phyloP scores from a whole-genome alignment of 148 eudicot species.

The Linanthus parryae region DNA sequence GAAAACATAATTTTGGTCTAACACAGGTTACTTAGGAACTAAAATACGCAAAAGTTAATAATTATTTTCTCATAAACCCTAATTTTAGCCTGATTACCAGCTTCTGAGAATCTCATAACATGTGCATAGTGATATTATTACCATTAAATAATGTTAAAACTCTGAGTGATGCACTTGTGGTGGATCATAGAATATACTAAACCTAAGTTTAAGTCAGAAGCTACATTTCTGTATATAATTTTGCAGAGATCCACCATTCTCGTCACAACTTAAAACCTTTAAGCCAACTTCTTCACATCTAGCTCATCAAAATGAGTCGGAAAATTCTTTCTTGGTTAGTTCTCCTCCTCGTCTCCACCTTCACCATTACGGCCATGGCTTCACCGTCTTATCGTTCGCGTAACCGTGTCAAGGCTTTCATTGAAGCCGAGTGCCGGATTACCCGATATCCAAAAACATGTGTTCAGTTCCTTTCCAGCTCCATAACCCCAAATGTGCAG shows the following conservation, averaged over 20 bases:
- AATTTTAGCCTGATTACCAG: not conserved
- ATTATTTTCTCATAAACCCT: not conserved
- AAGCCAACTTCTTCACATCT: not conserved
- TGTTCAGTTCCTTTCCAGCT: conserved; percentile 9
- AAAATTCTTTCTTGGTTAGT: conserved; percentile 18
- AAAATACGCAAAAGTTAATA: not conserved
- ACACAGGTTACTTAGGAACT: not conserved
- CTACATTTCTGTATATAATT: too few species aligned
- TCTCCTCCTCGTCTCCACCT: conserved; percentile 20
- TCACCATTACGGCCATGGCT: conserved; percentile 1
- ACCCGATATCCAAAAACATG: conserved; percentile 29
- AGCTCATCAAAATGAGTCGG: conserved; percentile 14
- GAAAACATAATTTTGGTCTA: not conserved
- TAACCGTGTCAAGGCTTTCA: conserved; percentile 32
- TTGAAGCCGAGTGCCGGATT: conserved; percentile 25
- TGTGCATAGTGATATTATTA: not conserved
- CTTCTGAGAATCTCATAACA: conserved; percentile 9
- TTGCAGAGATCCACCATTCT: conserved; percentile 1
- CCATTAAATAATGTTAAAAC: not conserved
- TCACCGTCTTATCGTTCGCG: conserved; percentile 9
- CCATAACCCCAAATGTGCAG: conserved; percentile 18
- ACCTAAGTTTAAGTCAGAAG: too few species aligned
- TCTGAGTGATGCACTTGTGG: not conserved
- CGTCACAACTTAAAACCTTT: not conserved
- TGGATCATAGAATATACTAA: too few species aligned